A percentile compares a stretch with the other conserved stretches of the same genome.
Evolutionary conservation across 495 filamentous ascomycete genomes (phyloP).

Genomic region (Xylaria intraflava): DNA sequence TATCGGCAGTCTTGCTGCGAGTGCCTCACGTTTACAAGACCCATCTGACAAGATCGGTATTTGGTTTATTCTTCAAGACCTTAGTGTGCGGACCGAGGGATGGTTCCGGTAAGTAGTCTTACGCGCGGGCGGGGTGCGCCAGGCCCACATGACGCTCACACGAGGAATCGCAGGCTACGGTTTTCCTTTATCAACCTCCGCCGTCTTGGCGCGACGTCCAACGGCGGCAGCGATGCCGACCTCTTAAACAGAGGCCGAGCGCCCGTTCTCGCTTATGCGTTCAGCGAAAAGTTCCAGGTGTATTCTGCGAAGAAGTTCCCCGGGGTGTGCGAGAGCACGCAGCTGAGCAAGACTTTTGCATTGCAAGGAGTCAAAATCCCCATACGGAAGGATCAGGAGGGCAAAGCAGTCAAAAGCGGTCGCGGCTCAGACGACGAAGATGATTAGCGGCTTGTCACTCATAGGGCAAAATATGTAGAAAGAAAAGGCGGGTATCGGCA

Average conservation of each 20-base stretch:
- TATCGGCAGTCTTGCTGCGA: conserved; percentile 86
- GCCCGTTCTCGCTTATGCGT: conserved; percentile 79
- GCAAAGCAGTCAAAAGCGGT: conserved; percentile 45
- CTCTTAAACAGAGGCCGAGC: conserved; percentile 69
- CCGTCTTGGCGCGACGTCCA: conserved; percentile 39
- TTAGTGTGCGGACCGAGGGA: conserved; percentile 90
- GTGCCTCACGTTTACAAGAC: conserved; percentile 80
- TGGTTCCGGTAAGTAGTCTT: conserved; percentile 63
- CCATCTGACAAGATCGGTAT: conserved; percentile 79
- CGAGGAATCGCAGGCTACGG: conserved; percentile 32
- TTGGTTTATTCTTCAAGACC: conserved; percentile 95
- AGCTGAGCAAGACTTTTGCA: conserved; percentile 90
- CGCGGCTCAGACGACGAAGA: conserved; percentile 60
- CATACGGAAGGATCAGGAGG: conserved; percentile 77
- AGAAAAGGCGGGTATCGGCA: neutral
- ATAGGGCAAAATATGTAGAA: neutral
- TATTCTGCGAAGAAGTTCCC: conserved; percentile 98
- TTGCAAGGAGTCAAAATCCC: conserved; percentile 95
- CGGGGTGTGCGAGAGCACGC: conserved; percentile 89
- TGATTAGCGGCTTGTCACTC: conserved; percentile 28
- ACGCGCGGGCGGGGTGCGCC: neutral
- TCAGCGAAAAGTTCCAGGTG: conserved; percentile 87
- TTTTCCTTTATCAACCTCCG: conserved; percentile 74
- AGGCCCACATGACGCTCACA: conserved; percentile 12
- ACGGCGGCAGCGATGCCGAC: conserved; percentile 26